Percentiles rank a stretch among this genome's conserved stretches.
Evolutionary conservation across 371 early-diverging fungal genomes (phyloP).

Genomic region (Blakeslea trispora): DNA sequence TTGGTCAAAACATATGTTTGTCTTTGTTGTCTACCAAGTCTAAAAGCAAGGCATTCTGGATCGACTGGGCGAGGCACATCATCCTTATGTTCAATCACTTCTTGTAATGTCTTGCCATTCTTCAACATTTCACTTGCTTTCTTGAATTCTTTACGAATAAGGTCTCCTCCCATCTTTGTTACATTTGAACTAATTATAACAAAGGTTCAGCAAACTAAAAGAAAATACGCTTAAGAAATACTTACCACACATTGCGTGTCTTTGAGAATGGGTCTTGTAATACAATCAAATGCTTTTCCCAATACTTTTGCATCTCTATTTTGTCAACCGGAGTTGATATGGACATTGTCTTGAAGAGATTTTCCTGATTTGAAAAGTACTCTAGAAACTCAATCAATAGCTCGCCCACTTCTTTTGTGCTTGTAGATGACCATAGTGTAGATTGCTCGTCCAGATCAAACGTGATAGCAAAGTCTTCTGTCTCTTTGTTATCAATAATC

Average conservation of each 20-base stretch:
- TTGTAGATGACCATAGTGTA: constrained; percentile 34
- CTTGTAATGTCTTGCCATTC: not conserved
- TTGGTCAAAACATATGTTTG: not conserved
- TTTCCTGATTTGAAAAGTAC: constrained; percentile 52
- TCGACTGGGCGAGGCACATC: not conserved
- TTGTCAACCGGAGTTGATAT: constrained; percentile 51
- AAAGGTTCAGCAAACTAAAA: no score
- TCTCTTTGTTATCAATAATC: not conserved
- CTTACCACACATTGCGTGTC: constrained; percentile 9
- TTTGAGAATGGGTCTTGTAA: constrained; percentile 15
- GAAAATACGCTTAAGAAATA: no score
- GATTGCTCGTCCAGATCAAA: not conserved
- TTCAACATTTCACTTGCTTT: not conserved
- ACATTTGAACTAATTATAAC: constrained; percentile 1
- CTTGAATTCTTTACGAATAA: constrained; percentile 7
- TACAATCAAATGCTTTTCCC: not conserved
- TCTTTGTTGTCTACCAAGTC: not conserved
- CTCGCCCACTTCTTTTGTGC: constrained; percentile 49
- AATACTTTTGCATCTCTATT: not conserved
- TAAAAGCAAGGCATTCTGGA: not conserved
- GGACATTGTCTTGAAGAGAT: constrained; percentile 52
- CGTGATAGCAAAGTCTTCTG: not conserved
- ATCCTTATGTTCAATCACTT: not conserved
- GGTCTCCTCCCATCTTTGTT: constrained; percentile 2
- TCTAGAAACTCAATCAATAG: constrained; percentile 63